These are phyloP conservation scores for Chlorella sp. DNA, from an alignment of 139 green algal genomes.

Conservation along the genomic window DNA sequence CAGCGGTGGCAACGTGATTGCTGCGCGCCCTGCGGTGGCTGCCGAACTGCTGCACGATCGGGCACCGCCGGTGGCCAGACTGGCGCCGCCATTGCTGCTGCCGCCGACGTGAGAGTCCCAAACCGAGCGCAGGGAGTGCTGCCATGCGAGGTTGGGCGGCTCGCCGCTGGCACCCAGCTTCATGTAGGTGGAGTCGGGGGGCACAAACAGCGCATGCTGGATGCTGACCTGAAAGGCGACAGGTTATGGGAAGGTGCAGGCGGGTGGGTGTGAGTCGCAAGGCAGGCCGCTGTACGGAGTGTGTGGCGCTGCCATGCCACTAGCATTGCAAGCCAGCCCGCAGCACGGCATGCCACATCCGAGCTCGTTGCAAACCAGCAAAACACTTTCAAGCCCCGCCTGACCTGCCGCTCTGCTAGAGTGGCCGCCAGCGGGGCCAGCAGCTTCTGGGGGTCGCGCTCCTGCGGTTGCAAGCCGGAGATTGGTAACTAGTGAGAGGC, in stretches of 20 bases:
- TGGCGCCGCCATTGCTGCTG: neutral
- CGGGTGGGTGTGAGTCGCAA: no score
- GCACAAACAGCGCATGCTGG: conserved; percentile 79
- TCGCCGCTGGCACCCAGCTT: conserved; percentile 31
- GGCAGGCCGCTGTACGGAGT: no score
- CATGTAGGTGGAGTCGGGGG: conserved; percentile 64
- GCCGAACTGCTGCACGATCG: neutral
- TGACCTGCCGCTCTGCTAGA: conserved; percentile 47
- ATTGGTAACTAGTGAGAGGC: neutral
- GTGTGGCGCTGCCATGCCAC: no score
- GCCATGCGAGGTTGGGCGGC: conserved; percentile 64
- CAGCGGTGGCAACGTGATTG: conserved; percentile 17
- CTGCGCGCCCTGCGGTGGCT: neutral
- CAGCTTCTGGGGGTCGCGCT: conserved; percentile 84
- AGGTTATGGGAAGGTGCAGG: no score
- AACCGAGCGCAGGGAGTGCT: conserved; percentile 57
- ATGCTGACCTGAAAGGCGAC: conserved; percentile 24
- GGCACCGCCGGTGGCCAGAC: neutral
- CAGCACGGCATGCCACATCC: no score
- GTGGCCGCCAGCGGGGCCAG: conserved; percentile 68
- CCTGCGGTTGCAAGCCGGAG: conserved; percentile 37
- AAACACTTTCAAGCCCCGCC: no score
- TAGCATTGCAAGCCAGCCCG: no score
- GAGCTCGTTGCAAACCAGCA: no score
- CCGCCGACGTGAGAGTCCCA: conserved; percentile 47